Percentiles rank a stretch among this genome's conserved stretches.
Conservation (phyloP, 345 rosid genomes). For the Murraya paniculata region DNA sequence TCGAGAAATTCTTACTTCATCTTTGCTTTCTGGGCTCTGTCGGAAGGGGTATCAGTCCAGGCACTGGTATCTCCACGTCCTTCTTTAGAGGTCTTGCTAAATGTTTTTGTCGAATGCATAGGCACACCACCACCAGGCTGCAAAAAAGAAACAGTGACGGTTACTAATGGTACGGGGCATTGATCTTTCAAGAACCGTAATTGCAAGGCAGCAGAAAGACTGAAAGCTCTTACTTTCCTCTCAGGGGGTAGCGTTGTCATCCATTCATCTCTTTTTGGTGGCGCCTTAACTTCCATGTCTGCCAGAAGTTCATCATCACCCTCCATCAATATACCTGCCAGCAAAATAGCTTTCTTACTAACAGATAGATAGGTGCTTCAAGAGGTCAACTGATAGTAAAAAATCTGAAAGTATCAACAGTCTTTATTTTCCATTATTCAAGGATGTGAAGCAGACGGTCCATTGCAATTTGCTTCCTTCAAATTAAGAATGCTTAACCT, state of each 20-base stretch:
- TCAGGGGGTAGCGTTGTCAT: constrained; percentile 96
- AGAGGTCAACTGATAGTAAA: neutral
- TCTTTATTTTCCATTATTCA: constrained; percentile 2
- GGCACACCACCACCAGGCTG: constrained; percentile 80
- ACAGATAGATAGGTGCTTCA: constrained; percentile 6
- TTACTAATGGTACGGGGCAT: neutral
- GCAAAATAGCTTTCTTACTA: constrained; percentile 9
- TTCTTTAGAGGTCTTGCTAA: constrained; percentile 64
- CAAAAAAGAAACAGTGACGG: constrained; percentile 15
- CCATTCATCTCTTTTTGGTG: constrained; percentile 89
- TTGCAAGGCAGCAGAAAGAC: neutral
- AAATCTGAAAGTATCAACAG: neutral
- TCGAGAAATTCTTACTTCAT: constrained; percentile 46
- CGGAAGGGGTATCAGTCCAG: constrained; percentile 91
- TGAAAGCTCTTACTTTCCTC: constrained; percentile 57
- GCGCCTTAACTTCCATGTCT: constrained; percentile 59
- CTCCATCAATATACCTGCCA: constrained; percentile 87
- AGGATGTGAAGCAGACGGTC: neutral
- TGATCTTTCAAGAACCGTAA: neutral
- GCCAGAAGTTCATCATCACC: constrained; percentile 92
- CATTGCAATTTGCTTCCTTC: neutral
- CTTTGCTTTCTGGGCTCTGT: constrained; percentile 86
- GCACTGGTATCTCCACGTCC: constrained; percentile 87
- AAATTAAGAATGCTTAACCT: neutral
- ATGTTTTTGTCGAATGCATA: constrained; percentile 59